Evolutionary conservation across 2,329 filamentous ascomycete species (phyloP), one percentile per base, ranked within the genome.

Genomic region (Chaetomium globosum): DNA sequence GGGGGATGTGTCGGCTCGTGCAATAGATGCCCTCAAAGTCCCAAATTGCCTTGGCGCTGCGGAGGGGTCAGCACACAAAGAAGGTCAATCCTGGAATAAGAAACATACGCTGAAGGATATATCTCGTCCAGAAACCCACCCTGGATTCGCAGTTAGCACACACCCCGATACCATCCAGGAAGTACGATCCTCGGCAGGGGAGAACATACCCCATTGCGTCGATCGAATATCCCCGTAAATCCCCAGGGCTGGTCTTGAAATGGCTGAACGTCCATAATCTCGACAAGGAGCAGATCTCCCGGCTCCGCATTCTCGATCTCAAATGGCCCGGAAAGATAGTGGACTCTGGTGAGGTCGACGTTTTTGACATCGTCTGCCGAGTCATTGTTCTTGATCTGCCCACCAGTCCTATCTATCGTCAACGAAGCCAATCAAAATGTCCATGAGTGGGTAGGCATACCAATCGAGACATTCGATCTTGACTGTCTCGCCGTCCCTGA

Each of bases 391-490:
- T 85, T 84, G 73, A 97, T 96, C 73, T 97, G 93, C 1, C 93
- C 93, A 26, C 87, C 87, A 5, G 87, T 88, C 83, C 83, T 83
- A 64, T 4, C 21, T 2, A 23, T n/a, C 12, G 5, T 55, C n/a
- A 65, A 60, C 30, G 26, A 52, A 52, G 33, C 30, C 19, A 49
- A 2, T 7, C 54, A 2, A 39, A 46, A 4, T 2, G 46, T 28
- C 49, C 4, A 51, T 9, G 8, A 48, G 6, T 23, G 46, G n/a
- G 16, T 36, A n/a, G 19, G 16, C 3, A n/a, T 71, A 77, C 87
- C 92, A 96, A 79, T 96, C 92, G 8, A 95, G 81, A 73, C 93
- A 97, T 81, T 97, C 92, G 70, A 97, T 96, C 78, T 96, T 96
- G 70, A 97, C 93, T 0, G 91, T 91, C 78, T 97, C 93, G 33